phyloP scores from a whole-genome alignment of 805 yeast genomes.

The Candida xyloterini region DNA sequence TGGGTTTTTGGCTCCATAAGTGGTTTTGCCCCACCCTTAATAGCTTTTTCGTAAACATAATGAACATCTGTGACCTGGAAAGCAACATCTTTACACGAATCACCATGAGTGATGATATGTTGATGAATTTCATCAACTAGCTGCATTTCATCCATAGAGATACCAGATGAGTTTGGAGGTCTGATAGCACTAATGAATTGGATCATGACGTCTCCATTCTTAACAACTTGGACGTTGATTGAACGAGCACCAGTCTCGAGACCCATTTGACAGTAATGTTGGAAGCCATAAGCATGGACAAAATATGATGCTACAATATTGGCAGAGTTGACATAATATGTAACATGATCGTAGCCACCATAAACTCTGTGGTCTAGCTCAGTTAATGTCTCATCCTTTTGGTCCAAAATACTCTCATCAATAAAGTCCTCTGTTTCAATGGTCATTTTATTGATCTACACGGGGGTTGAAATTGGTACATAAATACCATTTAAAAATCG shows the following conservation, averaged over 20 bases:
- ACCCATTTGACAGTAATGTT: constrained; percentile 58
- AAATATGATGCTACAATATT: constrained; percentile 57
- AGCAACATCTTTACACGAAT: constrained; percentile 76
- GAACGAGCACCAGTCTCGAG: constrained; percentile 64
- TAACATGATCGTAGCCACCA: constrained; percentile 59
- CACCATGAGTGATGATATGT: constrained; percentile 61
- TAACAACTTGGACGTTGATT: constrained; percentile 57
- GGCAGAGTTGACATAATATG: constrained; percentile 73
- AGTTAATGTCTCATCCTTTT: constrained; percentile 1
- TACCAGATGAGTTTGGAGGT: constrained; percentile 18
- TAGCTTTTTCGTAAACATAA: constrained; percentile 43
- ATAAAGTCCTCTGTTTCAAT: background rate
- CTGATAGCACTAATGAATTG: constrained; percentile 43
- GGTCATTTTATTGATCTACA: background rate
- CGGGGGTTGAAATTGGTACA: background rate
- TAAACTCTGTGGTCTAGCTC: constrained; percentile 6
- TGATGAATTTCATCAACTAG: constrained; percentile 37
- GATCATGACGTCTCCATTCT: constrained; percentile 51
- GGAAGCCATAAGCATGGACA: constrained; percentile 58
- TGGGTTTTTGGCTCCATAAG: constrained; percentile 25
- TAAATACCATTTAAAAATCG: background rate
- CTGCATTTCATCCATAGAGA: constrained; percentile 8
- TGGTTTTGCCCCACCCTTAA: constrained; percentile 46
- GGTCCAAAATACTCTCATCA: constrained; percentile 3
- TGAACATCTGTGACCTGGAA: constrained; percentile 57